phyloP scores from a whole-genome alignment of 176 grass and related monocot species.

The Phoenix dactylifera region DNA sequence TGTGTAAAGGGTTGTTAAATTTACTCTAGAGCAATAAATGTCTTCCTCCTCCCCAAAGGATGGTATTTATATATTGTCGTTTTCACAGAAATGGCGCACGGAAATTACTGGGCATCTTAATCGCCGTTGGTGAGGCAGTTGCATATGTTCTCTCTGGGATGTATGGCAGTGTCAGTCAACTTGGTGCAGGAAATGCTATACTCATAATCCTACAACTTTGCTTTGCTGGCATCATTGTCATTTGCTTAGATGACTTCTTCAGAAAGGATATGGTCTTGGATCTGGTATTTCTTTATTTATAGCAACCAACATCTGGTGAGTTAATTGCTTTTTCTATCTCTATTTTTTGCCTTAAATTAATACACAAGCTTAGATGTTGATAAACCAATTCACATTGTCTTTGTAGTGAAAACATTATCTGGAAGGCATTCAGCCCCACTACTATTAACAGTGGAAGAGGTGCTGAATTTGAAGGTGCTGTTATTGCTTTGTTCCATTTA shows the following conservation, averaged over 20 bases:
- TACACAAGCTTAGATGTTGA: neutral
- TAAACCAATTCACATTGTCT: neutral
- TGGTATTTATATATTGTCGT: conserved; percentile 11
- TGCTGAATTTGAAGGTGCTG: conserved; percentile 94
- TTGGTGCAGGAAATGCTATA: conserved; percentile 91
- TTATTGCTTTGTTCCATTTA: conserved; percentile 90
- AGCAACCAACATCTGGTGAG: conserved; percentile 96
- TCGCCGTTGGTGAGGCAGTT: conserved; percentile 83
- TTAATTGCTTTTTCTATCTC: neutral
- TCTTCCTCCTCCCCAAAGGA: neutral
- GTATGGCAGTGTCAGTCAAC: conserved; percentile 82
- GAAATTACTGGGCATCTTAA: conserved; percentile 86
- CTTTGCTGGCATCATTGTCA: conserved; percentile 96
- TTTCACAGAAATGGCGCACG: conserved; percentile 71
- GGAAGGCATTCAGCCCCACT: conserved; percentile 98
- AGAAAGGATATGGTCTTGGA: conserved; percentile 98
- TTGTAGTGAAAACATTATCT: conserved; percentile 91
- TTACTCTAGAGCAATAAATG: too few species aligned
- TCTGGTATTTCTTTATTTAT: conserved; percentile 97
- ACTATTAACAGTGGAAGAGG: conserved; percentile 82
- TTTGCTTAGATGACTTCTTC: conserved; percentile 90
- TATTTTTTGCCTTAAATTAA: neutral
- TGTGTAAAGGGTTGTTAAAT: too few species aligned
- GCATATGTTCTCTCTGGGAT: conserved; percentile 93
- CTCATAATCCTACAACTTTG: conserved; percentile 97